Evolutionary conservation across 306 rosid species (phyloP), one percentile per base, ranked within the genome.

Genomic region (Rubus parviflorus): DNA sequence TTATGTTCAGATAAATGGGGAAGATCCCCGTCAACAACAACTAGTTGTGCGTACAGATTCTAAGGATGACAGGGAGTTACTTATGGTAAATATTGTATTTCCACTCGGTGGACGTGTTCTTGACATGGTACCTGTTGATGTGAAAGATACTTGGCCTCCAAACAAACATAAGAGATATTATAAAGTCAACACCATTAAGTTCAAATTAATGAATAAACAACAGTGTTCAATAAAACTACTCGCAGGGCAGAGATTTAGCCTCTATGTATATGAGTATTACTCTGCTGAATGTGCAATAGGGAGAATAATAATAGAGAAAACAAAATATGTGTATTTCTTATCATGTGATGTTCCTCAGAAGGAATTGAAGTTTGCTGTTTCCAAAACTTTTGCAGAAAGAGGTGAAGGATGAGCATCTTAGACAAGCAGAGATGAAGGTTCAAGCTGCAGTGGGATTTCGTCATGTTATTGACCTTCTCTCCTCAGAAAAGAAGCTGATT

Each of bases 401-500:
- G 84, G 86, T 95, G 72, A 90, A 92, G 76, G 87, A 87, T 22
- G 89, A 88, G 45, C 81, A 70, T 74, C 79, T 14, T 63, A 75
- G 81, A 85, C 85, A 41, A 38, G 87, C 73, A 66, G 89, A 92
- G 82, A 72, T 45, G 82, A 92, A 88, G 81, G 83, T 95, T 79
- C 89, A 87, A 83, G 71, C 81, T 77, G 99, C 97, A 5, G 85
- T 89, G 17, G 99, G 99, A 77, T 90, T 95, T 78, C 97, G 99
- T 63, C 99, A 92, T 80, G 97, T 92, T 77, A 88, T 95, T 76
- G 99, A 95, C 83, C 92, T 95, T 82, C 97, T 95, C 77, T 89
- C 96, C 8, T 79, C 86, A 16, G 99, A 95, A 75, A 74, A 88
- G 81, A 95, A 95, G 85, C 74, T 95, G 81, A 87, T 95, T 69